Conservation (phyloP, 2,329 filamentous ascomycete genomes). For the Didymella arachidicola region DNA sequence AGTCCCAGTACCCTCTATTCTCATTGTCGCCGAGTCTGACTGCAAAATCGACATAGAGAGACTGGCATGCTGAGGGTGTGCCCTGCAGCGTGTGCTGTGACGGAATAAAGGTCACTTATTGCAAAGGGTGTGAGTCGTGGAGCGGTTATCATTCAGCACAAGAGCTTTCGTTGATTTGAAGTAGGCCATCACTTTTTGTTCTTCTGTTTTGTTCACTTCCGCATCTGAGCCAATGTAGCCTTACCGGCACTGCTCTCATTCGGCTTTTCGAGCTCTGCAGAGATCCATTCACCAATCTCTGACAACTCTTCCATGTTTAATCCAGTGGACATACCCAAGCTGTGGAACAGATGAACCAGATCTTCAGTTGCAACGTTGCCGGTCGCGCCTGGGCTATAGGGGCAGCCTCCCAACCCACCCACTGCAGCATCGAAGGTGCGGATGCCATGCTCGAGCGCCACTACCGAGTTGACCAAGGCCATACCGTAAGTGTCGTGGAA, state of each 20-base stretch:
- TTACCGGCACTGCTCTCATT: slow-evolving; percentile 53
- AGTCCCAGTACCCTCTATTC: neutral
- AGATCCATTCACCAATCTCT: slow-evolving; percentile 52
- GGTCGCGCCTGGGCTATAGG: slow-evolving; percentile 84
- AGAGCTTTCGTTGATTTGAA: neutral
- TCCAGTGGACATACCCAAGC: slow-evolving; percentile 76
- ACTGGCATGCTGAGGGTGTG: neutral
- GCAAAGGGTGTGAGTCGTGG: neutral
- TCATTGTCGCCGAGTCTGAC: neutral
- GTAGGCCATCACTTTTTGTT: neutral
- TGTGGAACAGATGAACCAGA: slow-evolving; percentile 77
- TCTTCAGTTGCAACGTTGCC: slow-evolving; percentile 89
- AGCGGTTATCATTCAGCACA: neutral
- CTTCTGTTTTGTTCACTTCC: slow-evolving; percentile 18
- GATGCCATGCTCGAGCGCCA: slow-evolving; percentile 78
- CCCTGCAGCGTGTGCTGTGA: neutral
- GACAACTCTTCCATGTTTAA: slow-evolving; percentile 57
- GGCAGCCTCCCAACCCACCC: slow-evolving; percentile 82
- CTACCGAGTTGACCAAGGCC: slow-evolving; percentile 81
- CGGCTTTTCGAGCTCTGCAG: slow-evolving; percentile 42
- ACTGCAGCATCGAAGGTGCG: slow-evolving; percentile 82
- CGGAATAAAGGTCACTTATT: neutral
- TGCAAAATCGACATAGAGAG: neutral
- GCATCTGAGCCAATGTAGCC: slow-evolving; percentile 45
- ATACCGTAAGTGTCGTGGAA: slow-evolving; percentile 91